Percentiles rank a stretch among this genome's conserved stretches.
Conservation (phyloP, 2,329 filamentous ascomycete genomes). For the Cordyceps javanica region DNA sequence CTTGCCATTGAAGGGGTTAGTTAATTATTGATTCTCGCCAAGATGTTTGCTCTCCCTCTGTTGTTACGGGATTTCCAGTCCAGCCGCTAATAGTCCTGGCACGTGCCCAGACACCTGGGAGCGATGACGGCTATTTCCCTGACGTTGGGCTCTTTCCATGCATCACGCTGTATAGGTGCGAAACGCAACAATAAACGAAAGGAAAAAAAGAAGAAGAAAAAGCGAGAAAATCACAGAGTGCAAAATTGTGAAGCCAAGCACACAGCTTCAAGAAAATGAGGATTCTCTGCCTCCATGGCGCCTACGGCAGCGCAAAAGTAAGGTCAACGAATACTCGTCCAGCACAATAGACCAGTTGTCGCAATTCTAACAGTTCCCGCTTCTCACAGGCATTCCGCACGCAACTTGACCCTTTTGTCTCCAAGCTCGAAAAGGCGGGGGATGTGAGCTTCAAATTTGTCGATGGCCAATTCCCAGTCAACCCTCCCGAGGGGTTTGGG, state of each 20-base stretch:
- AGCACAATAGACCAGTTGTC: not conserved
- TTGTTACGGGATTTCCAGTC: not conserved
- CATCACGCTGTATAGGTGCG: not conserved
- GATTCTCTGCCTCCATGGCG: conserved; percentile 51
- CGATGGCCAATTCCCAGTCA: conserved; percentile 42
- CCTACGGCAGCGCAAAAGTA: conserved; percentile 51
- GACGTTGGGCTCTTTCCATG: not conserved
- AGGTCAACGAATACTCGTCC: conserved; percentile 20
- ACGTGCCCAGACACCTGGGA: not conserved
- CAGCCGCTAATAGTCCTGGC: not conserved
- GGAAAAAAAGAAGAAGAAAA: too few relatives aligned
- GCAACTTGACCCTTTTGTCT: conserved; percentile 36
- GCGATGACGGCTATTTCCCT: not conserved
- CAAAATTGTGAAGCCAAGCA: not conserved
- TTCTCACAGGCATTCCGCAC: conserved; percentile 46
- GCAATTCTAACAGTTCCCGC: conserved; percentile 9
- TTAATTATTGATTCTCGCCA: too few relatives aligned
- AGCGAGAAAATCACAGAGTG: too few relatives aligned
- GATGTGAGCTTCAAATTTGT: conserved; percentile 40
- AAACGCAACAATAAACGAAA: not conserved
- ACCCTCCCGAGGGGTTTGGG: conserved; percentile 47
- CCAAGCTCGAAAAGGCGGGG: conserved; percentile 15
- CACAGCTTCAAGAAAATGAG: conserved; percentile 35
- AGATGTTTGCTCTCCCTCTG: not conserved
- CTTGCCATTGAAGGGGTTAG: not conserved